Conservation (phyloP, 2,329 filamentous ascomycete genomes). For the Chaetothyriales sp. region DNA sequence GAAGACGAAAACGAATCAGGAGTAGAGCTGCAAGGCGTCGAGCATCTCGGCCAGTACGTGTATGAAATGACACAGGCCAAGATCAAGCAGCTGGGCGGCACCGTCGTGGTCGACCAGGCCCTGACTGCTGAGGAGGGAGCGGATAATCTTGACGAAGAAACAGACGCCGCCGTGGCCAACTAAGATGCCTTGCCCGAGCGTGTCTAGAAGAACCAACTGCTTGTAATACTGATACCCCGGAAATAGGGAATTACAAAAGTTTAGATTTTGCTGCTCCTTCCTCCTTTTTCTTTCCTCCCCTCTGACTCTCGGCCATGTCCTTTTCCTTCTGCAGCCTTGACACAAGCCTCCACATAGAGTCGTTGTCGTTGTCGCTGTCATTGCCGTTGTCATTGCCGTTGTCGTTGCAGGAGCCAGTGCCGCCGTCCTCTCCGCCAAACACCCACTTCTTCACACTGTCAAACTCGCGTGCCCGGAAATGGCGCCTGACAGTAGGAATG, state of each 20-base stretch:
- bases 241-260: background rate
- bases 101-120: slow-evolving; percentile 23
- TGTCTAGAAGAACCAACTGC: background rate
- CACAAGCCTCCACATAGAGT: background rate
- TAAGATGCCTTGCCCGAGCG: slow-evolving; percentile 17
- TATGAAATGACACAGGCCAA: slow-evolving; percentile 83
- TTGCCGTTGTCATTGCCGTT: background rate
- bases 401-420: too few relatives aligned
- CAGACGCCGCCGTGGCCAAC: slow-evolving; percentile 19
- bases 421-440: background rate
- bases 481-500: background rate
- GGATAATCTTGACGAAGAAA: slow-evolving; percentile 23
- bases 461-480: background rate
- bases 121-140: slow-evolving; percentile 24
- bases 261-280: background rate
- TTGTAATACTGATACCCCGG: too few relatives aligned
- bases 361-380: background rate
- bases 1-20: slow-evolving; percentile 5
- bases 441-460: background rate
- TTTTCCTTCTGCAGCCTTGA: background rate
- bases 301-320: background rate
- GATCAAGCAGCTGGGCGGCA: slow-evolving; percentile 42
- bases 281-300: slow-evolving; percentile 1
- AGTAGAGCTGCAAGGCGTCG: slow-evolving; percentile 73
- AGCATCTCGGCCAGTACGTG: slow-evolving; percentile 92